These are phyloP conservation scores for Sporothrix protearum DNA, from an alignment of 2,329 filamentous ascomycete species.

Conservation along the genomic window DNA sequence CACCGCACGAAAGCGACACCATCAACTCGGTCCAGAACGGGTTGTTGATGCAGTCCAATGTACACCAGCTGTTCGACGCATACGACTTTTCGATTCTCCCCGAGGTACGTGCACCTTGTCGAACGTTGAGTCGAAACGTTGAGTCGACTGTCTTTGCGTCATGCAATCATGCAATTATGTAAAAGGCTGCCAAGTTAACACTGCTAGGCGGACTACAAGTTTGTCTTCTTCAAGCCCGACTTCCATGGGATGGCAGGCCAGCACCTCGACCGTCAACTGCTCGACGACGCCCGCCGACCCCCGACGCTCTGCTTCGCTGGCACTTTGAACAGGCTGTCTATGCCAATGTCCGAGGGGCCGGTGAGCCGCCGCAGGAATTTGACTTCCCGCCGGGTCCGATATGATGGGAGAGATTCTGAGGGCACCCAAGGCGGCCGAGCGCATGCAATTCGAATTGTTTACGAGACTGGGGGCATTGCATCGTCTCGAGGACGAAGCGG, in stretches of 20 bases:
- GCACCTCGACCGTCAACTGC: neutral
- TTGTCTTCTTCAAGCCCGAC: neutral
- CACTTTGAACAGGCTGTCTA: constrained; percentile 13
- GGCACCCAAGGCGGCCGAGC: constrained; percentile 11
- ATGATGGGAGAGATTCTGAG: constrained; percentile 16
- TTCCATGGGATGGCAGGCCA: neutral
- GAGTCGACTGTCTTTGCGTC: neutral
- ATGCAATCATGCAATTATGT: neutral
- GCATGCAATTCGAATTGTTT: constrained; percentile 21
- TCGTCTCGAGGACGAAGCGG: too few relatives aligned
- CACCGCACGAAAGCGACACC: neutral
- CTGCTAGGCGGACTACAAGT: constrained; percentile 5
- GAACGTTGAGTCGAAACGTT: too few relatives aligned
- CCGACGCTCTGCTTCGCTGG: neutral
- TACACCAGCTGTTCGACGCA: constrained; percentile 5
- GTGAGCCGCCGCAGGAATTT: neutral
- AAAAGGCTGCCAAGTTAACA: neutral
- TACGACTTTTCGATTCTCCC: neutral
- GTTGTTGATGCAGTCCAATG: neutral
- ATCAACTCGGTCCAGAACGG: constrained; percentile 18
- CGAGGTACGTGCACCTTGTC: too few relatives aligned
- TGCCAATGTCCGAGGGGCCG: neutral
- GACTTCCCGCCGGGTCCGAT: constrained; percentile 18
- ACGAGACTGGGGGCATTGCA: neutral
- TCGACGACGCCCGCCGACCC: constrained; percentile 10